Percentiles rank a stretch among this genome's conserved stretches.
These are phyloP conservation scores for Physcia stellaris DNA, from an alignment of 495 filamentous ascomycete species.

Conservation along the genomic window DNA sequence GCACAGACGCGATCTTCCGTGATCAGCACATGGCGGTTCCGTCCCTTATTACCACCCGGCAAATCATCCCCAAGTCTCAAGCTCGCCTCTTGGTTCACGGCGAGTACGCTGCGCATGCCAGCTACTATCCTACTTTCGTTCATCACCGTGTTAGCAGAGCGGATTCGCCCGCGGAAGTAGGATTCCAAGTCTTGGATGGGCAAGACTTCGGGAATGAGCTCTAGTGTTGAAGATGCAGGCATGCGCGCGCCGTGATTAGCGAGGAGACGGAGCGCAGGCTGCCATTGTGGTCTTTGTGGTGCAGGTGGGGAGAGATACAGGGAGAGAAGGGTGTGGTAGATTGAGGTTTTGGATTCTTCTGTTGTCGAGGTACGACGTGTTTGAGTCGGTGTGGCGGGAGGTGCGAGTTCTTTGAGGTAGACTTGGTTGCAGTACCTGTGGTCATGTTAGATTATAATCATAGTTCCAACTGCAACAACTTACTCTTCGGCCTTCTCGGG, in stretches of 20 bases:
- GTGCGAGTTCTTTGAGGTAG: constrained; percentile 44
- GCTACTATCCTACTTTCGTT: constrained; percentile 67
- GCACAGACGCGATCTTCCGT: constrained; percentile 78
- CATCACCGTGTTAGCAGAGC: constrained; percentile 66
- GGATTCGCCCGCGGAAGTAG: constrained; percentile 86
- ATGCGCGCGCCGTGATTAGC: constrained; percentile 84
- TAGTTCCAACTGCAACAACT: not conserved
- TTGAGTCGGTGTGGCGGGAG: constrained; percentile 22
- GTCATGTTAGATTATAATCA: too few relatives aligned
- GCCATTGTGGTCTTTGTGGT: constrained; percentile 57
- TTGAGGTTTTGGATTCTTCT: constrained; percentile 50
- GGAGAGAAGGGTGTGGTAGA: constrained; percentile 81
- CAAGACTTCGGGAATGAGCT: constrained; percentile 68
- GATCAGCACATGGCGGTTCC: constrained; percentile 64
- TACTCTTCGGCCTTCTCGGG: constrained; percentile 89
- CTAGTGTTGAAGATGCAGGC: constrained; percentile 70
- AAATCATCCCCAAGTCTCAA: constrained; percentile 52
- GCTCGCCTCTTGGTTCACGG: constrained; percentile 55
- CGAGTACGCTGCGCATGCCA: constrained; percentile 56
- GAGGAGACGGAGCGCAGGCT: constrained; percentile 71
- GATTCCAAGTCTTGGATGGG: constrained; percentile 68
- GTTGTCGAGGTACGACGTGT: constrained; percentile 24
- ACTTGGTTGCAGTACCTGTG: constrained; percentile 77
- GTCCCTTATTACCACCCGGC: constrained; percentile 32
- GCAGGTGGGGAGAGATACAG: constrained; percentile 79